These are phyloP conservation scores for Stachybotrys elegans DNA, from an alignment of 2,329 filamentous ascomycete genomes.

Conservation along the genomic window DNA sequence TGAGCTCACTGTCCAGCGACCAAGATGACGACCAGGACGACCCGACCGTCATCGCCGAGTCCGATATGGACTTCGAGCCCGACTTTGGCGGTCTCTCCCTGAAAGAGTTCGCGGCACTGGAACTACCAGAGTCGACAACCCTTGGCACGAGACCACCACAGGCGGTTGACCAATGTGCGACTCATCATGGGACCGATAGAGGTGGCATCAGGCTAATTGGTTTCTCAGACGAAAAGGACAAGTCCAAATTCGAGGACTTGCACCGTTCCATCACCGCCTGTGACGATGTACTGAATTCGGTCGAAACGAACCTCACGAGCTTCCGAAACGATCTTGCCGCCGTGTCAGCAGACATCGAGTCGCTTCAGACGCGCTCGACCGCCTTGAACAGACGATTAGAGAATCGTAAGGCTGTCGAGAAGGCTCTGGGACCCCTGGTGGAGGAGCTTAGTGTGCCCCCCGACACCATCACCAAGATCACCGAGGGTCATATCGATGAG, in stretches of 20 bases:
- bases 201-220: slow-evolving; percentile 4
- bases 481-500: slow-evolving; percentile 85
- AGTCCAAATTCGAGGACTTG: slow-evolving; percentile 80
- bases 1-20: slow-evolving; percentile 23
- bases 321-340: slow-evolving; percentile 90
- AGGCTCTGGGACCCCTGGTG: slow-evolving; percentile 78
- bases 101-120: slow-evolving; percentile 57
- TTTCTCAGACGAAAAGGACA: slow-evolving; percentile 68
- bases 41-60: slow-evolving; percentile 30
- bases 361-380: slow-evolving; percentile 78
- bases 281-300: slow-evolving; percentile 87
- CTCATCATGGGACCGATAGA: not conserved
- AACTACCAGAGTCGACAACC: slow-evolving; percentile 13
- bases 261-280: slow-evolving; percentile 86
- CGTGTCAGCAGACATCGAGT: slow-evolving; percentile 94
- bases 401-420: slow-evolving; percentile 86
- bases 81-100: slow-evolving; percentile 78
- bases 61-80: slow-evolving; percentile 60
- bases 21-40: slow-evolving; percentile 7
- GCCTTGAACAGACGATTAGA: slow-evolving; percentile 79
- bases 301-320: slow-evolving; percentile 85
- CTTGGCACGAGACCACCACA: slow-evolving; percentile 44
- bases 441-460: slow-evolving; percentile 91
- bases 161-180: slow-evolving; percentile 67
- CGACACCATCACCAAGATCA: slow-evolving; percentile 74